These are phyloP conservation scores for Diaporthe capsici DNA, from an alignment of 2,329 filamentous ascomycete species.

Conservation along the genomic window DNA sequence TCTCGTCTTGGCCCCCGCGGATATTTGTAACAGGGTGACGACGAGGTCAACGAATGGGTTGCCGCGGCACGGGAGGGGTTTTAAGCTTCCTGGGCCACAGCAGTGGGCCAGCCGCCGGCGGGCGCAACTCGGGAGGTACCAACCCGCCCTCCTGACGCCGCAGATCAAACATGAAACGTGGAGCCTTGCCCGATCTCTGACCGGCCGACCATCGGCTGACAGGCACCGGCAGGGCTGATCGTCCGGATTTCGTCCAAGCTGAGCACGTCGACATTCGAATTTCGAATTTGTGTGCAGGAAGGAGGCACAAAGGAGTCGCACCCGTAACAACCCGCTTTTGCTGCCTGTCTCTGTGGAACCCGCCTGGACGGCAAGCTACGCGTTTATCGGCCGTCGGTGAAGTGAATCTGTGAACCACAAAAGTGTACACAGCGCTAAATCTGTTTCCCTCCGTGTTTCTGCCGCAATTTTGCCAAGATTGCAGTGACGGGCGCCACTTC, in stretches of 20 bases:
- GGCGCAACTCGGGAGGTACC: constrained; percentile 24
- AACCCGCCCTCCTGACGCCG: constrained; percentile 37
- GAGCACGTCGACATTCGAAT: neutral
- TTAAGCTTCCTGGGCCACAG: neutral
- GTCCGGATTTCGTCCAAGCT: constrained; percentile 4
- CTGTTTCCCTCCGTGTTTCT: constrained; percentile 16
- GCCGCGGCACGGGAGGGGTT: neutral
- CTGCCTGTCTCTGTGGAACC: neutral
- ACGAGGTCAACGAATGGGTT: constrained; percentile 7
- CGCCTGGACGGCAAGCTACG: neutral
- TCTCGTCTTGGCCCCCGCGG: neutral
- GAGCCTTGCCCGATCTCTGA: constrained; percentile 28
- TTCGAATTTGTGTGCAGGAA: neutral
- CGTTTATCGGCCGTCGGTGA: neutral
- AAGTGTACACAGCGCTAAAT: neutral
- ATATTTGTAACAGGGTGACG: constrained; percentile 9
- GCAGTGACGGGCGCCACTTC: neutral
- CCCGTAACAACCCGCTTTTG: neutral
- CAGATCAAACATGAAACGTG: constrained; percentile 39
- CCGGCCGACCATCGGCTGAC: constrained; percentile 3
- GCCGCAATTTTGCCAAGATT: constrained; percentile 22
- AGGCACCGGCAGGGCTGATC: constrained; percentile 21
- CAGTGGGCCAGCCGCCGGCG: constrained; percentile 8
- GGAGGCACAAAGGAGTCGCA: neutral
- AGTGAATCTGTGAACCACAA: neutral